phyloP scores from a whole-genome alignment of 192 early-diverging fungal genomes.

The Thamnidium elegans region DNA sequence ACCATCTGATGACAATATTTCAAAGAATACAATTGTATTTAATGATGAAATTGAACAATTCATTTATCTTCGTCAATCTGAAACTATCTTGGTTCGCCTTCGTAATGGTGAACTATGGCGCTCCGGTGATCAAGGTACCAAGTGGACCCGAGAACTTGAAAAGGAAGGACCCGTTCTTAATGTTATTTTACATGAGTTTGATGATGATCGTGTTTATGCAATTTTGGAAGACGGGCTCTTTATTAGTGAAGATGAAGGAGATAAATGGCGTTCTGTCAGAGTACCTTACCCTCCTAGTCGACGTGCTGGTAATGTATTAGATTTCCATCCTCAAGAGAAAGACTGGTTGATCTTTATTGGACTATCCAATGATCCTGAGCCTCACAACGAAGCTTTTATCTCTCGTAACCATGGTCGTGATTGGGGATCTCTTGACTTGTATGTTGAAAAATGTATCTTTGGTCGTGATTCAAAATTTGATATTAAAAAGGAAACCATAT shows the following conservation, averaged over 20 bases:
- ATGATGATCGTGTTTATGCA: conserved; percentile 62
- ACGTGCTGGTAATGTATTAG: conserved; percentile 62
- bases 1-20: conserved; percentile 30
- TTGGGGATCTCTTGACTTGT: conserved; percentile 50
- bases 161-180: conserved; percentile 48
- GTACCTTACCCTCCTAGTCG: conserved; percentile 64
- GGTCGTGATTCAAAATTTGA: conserved; percentile 56
- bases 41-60: conserved; percentile 54
- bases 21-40: conserved; percentile 25
- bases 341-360: conserved; percentile 89
- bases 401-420: conserved; percentile 67
- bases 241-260: conserved; percentile 59
- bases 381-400: conserved; percentile 70
- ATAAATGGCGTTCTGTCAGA: conserved; percentile 34
- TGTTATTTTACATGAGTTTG: conserved; percentile 70
- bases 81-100: conserved; percentile 60
- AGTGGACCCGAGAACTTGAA: conserved; percentile 60
- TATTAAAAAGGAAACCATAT: conserved; percentile 67
- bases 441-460: conserved; percentile 85
- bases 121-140: conserved; percentile 70
- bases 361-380: conserved; percentile 48
- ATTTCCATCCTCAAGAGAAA: conserved; percentile 83
- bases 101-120: conserved; percentile 60
- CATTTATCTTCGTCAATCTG: conserved; percentile 66
- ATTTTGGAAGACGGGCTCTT: conserved; percentile 53